These are phyloP conservation scores for Thelonectria blattea DNA, from an alignment of 2,329 filamentous ascomycete genomes.

Conservation along the genomic window DNA sequence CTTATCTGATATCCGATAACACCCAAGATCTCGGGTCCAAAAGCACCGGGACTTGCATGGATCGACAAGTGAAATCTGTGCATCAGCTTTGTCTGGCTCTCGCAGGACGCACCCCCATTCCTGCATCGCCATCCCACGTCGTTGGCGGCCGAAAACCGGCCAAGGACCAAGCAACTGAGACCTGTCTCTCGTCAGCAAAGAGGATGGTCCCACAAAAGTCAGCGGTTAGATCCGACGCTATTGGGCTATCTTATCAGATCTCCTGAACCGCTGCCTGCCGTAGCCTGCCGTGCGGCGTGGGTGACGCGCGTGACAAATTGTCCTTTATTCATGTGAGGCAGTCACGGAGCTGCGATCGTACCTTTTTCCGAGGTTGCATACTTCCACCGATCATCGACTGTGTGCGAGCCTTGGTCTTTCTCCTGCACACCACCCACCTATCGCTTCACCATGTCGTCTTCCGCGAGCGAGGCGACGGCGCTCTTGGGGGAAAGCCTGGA, in stretches of 20 bases:
- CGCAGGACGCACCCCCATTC: not conserved
- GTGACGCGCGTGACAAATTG: not conserved
- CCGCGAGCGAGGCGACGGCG: constrained; percentile 24
- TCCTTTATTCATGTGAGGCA: not conserved
- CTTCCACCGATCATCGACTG: not conserved
- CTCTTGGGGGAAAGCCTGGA: constrained; percentile 15
- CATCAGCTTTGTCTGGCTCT: not conserved
- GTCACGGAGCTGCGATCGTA: not conserved
- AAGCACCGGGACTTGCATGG: not conserved
- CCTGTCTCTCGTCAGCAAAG: constrained; percentile 6
- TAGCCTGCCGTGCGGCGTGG: not conserved
- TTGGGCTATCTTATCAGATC: constrained; percentile 39
- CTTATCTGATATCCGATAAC: too few species aligned
- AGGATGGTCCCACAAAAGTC: constrained; percentile 8
- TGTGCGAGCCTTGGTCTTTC: too few species aligned
- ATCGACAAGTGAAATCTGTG: not conserved
- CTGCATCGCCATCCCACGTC: not conserved
- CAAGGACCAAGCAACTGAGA: constrained; percentile 3
- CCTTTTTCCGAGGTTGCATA: constrained; percentile 6
- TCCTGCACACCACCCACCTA: not conserved
- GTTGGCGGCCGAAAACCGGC: constrained; percentile 1
- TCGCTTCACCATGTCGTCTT: constrained; percentile 1
- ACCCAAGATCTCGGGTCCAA: too few species aligned
- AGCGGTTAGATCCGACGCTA: constrained; percentile 34
- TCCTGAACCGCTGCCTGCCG: constrained; percentile 15